phyloP scores from a whole-genome alignment of 2,329 filamentous ascomycete species.

The Fusarium sp. region DNA sequence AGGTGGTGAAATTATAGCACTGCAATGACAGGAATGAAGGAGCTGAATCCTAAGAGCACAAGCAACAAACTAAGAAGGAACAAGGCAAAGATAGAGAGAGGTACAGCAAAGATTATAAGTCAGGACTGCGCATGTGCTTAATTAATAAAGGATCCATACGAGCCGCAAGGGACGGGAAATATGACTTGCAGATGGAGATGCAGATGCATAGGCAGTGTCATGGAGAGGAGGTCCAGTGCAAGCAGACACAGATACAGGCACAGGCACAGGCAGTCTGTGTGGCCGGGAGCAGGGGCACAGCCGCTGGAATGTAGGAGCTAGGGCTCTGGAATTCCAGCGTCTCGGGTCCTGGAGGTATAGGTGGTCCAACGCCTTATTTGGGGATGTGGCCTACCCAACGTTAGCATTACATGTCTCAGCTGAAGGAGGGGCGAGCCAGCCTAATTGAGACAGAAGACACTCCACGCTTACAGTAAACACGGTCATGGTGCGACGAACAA shows the following conservation, averaged over 20 bases:
- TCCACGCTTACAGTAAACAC: background rate
- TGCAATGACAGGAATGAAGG: slow-evolving; percentile 11
- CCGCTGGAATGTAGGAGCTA: slow-evolving; percentile 34
- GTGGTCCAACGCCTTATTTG: background rate
- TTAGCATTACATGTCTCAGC: too few relatives aligned
- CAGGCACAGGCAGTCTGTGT: slow-evolving; percentile 2
- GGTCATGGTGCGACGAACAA: slow-evolving; percentile 20
- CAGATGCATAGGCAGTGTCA: background rate
- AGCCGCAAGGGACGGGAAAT: background rate
- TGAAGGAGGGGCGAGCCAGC: too few relatives aligned
- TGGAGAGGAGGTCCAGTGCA: background rate
- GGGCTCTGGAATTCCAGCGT: slow-evolving; percentile 38
- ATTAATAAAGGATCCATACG: slow-evolving; percentile 33
- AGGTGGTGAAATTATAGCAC: background rate
- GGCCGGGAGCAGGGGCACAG: slow-evolving; percentile 13
- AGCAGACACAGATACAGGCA: slow-evolving; percentile 5
- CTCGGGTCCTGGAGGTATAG: background rate
- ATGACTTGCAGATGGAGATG: slow-evolving; percentile 1
- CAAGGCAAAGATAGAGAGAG: background rate
- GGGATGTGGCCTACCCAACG: background rate
- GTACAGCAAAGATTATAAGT: background rate
- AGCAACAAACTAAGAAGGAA: background rate
- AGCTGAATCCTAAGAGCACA: background rate
- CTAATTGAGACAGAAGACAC: too few relatives aligned
- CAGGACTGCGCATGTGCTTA: slow-evolving; percentile 10